Evolutionary conservation across 139 green algal genomes (phyloP), one percentile per base, ranked within the genome.

Genomic region (Coccomyxa sp.): DNA sequence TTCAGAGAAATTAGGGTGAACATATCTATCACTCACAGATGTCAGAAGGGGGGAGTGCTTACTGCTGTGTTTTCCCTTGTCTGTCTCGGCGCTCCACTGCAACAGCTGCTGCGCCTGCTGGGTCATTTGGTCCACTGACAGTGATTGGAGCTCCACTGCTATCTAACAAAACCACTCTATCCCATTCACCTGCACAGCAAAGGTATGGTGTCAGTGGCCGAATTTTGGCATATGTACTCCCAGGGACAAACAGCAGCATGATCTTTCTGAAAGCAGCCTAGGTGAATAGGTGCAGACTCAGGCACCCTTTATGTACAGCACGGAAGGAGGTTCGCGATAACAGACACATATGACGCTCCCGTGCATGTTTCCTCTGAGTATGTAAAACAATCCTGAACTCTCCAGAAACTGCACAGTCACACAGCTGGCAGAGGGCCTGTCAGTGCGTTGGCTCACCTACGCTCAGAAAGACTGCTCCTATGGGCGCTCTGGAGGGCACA

Each of bases 381-480:
- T 64, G 50, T 2, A 3, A 10, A 2, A 3, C 50, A 64, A 3
- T 22, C 50, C 27, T 22, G 27, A 1, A 10, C 18, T 64, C 50
- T 64, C 3, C 27, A 22, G 5, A 5, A 64, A 1, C 50, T 31
- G 50, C 33, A 3, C 18, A 64, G 50, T 64, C 50, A 58, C 44
- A 64, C n/a, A n/a, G n/a, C n/a, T n/a, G n/a, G n/a, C n/a, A n/a
- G n/a, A n/a, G n/a, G n/a, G n/a, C n/a, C n/a, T n/a, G n/a, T n/a
- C n/a, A n/a, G n/a, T n/a, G n/a, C n/a, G n/a, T n/a, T n/a, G n/a
- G 31, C 70, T 37, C n/a, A 78, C 68, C 64, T 50, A 93, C n/a
- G 22, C 88, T 81, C 39, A 85, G 70, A 68, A 73, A 80, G 16
- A 91, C 91, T 36, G 91, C 44, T 16, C 91, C 91, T 0, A 93